Conservation (phyloP, 345 rosid species). For the Camelina laxa region DNA sequence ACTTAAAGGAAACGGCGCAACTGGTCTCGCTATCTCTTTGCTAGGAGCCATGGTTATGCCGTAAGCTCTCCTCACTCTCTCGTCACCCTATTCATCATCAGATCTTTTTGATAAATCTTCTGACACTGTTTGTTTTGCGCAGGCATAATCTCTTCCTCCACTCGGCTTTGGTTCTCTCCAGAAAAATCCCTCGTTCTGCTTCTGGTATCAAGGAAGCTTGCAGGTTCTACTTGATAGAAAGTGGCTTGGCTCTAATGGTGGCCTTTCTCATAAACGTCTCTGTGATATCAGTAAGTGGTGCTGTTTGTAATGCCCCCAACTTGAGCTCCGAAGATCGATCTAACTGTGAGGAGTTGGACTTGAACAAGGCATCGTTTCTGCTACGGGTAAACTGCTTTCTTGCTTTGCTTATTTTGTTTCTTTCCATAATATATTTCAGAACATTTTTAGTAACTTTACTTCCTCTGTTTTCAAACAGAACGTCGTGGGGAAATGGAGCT, state of each 20-base stretch:
- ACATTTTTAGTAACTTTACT: background rate
- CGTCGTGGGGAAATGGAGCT: slow-evolving; percentile 96
- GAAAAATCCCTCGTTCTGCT: slow-evolving; percentile 85
- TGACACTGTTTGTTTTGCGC: background rate
- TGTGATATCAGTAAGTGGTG: slow-evolving; percentile 86
- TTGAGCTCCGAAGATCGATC: slow-evolving; percentile 63
- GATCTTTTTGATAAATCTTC: background rate
- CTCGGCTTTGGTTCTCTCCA: slow-evolving; percentile 92
- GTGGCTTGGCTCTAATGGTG: slow-evolving; percentile 76
- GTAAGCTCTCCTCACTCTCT: slow-evolving; percentile 52
- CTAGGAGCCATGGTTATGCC: slow-evolving; percentile 99
- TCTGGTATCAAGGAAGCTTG: slow-evolving; percentile 92
- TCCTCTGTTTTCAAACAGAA: slow-evolving; percentile 60
- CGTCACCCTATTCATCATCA: slow-evolving; percentile 8
- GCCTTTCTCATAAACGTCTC: slow-evolving; percentile 96
- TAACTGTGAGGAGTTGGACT: slow-evolving; percentile 76
- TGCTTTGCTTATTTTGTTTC: background rate
- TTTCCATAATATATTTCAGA: background rate
- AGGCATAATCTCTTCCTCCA: slow-evolving; percentile 98
- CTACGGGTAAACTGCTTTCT: slow-evolving; percentile 56
- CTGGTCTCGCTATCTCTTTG: slow-evolving; percentile 94
- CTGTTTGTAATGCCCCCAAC: slow-evolving; percentile 73
- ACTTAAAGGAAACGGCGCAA: slow-evolving; percentile 91
- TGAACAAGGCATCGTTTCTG: slow-evolving; percentile 89
- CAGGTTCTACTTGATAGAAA: slow-evolving; percentile 85